Base-by-base conservation (phyloP, 164 flowering plant species). In the Annona squamosa region DNA sequence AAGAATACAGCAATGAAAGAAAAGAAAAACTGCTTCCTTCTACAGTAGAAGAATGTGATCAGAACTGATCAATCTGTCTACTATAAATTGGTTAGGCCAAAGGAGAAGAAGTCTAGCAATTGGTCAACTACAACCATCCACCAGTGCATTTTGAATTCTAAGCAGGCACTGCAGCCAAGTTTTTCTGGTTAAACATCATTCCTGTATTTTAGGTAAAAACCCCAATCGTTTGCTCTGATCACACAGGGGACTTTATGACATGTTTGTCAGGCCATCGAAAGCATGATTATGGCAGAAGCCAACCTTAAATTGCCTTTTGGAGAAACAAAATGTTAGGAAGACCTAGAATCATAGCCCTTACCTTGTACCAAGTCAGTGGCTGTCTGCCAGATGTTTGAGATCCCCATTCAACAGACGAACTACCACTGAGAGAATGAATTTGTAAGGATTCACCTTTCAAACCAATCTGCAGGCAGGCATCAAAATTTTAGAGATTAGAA, bases 361-460 rank as follows among this genome's bases (percentile, higher is more conserved):
- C 99, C 91, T 91, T 93, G 81, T 92, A 94, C 99, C 99, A 96
- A 57, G 88, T 92, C 62, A 96, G 59, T 0, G 98, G 96, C 77
- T 88, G 94, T 66, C 83, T 85, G 77, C 83, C 81, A 75, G 84
- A 84, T 67, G 87, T 44, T 5, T 71, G 74, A 42, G 94, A 81
- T 71, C 90, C 94, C 99, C 99, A 96, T 75, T 90, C 94, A 42
- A 91, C 97, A 47, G 92, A 86, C 48, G 93, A 83, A 79, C 90
- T 89, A 63, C 94, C 97, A 75, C 80, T 83, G 37, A 86, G 75
- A 0, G 98, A 81, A 75, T 91, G 86, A 78, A 96, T 89, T 73
- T 79, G 82, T 67, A 89, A 74, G 62, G 84, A 81, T 82, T 93
- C 99, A 41, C 99, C 99, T 72, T 82, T 84, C 59, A 96, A 81